Conservation (phyloP, 352 stramenopile genomes). For the Pythium volutum region DNA sequence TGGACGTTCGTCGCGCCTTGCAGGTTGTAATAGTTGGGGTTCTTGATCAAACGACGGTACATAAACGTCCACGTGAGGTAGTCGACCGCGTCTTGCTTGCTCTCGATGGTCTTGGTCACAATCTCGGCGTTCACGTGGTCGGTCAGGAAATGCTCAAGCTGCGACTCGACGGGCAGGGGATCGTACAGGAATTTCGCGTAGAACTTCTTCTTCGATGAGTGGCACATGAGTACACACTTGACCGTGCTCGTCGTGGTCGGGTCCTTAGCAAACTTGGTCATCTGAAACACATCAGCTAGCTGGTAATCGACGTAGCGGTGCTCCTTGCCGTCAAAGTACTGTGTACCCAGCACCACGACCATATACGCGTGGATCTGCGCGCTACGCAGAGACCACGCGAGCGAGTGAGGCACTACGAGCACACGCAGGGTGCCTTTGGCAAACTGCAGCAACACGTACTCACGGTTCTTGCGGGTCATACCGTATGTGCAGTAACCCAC, state of each 20-base stretch:
- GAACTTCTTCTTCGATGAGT: constrained; percentile 97
- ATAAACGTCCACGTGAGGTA: constrained; percentile 99
- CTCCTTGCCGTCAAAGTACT: constrained; percentile 96
- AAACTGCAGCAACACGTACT: constrained; percentile 90
- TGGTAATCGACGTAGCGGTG: constrained; percentile 97
- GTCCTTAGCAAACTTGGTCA: constrained; percentile 91
- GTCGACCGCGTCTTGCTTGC: constrained; percentile 98
- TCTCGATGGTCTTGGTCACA: constrained; percentile 98
- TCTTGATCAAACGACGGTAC: constrained; percentile 98
- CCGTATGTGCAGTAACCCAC: constrained; percentile 96
- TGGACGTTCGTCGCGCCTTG: constrained; percentile 89
- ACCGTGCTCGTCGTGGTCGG: constrained; percentile 50
- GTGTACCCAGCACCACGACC: constrained; percentile 97
- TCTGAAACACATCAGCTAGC: constrained; percentile 97
- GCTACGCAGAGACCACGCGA: constrained; percentile 91
- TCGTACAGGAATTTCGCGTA: constrained; percentile 99
- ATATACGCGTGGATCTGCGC: constrained; percentile 83
- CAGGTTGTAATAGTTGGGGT: constrained; percentile 99
- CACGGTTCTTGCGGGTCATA: constrained; percentile 90
- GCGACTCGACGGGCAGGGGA: constrained; percentile 98
- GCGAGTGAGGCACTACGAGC: constrained; percentile 92
- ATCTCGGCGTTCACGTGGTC: constrained; percentile 99
- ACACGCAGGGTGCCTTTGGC: constrained; percentile 86
- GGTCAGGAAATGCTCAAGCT: constrained; percentile 97
- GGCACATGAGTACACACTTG: constrained; percentile 96